Percentiles rank a stretch among this genome's conserved stretches.
Conservation (phyloP, 2,329 filamentous ascomycete species). For the Botrytis byssoidea region DNA sequence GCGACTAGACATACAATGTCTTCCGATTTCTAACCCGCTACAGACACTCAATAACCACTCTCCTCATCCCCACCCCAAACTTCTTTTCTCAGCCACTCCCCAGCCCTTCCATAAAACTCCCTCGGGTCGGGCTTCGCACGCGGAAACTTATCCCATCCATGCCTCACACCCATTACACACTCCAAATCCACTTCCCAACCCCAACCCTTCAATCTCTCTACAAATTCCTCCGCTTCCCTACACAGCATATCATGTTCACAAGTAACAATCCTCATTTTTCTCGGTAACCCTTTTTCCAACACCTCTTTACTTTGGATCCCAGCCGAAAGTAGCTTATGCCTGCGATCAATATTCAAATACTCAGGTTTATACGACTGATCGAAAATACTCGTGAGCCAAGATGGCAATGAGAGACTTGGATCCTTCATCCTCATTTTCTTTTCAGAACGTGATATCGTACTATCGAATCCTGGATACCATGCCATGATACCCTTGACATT, state of each 20-base stretch:
- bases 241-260: conserved; percentile 32
- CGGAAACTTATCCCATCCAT: conserved; percentile 33
- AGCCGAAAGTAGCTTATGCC: conserved; percentile 18
- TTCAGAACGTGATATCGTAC: conserved; percentile 20
- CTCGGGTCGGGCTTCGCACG: conserved; percentile 9
- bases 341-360: conserved; percentile 24
- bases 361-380: conserved; percentile 25
- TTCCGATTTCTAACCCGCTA: no score
- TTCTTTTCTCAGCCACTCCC: conserved; percentile 11
- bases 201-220: conserved; percentile 26
- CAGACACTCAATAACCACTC: neutral
- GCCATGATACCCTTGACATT: conserved; percentile 7
- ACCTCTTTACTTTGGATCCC: conserved; percentile 27
- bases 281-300: conserved; percentile 27
- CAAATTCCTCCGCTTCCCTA: conserved; percentile 30
- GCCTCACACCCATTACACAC: conserved; percentile 27
- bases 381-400: conserved; percentile 21
- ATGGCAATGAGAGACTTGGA: neutral
- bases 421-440: conserved; percentile 12
- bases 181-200: conserved; percentile 31
- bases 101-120: conserved; percentile 14
- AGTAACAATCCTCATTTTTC: conserved; percentile 28
- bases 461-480: conserved; percentile 20
- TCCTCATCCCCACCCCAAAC: conserved; percentile 10
- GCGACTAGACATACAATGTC: no score